Evolutionary conservation across 352 stramenopile genomes (phyloP).

Genomic region (Phytophthora sansomeana): DNA sequence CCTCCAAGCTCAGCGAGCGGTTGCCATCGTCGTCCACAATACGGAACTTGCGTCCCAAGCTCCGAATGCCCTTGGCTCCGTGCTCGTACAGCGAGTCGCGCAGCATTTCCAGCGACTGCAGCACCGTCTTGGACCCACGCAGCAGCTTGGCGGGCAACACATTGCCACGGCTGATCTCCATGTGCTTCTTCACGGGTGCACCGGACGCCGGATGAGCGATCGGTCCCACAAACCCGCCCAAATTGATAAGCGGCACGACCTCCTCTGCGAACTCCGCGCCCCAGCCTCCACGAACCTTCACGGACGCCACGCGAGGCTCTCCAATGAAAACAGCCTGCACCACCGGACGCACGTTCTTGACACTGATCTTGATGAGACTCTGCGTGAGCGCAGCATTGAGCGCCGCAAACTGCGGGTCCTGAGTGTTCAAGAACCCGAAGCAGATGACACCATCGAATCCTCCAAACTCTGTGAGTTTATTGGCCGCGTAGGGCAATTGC

Average conservation of each 20-base stretch:
- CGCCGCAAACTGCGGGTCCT: constrained; percentile 70
- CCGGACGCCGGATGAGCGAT: constrained; percentile 49
- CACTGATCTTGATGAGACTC: constrained; percentile 86
- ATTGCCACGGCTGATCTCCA: constrained; percentile 76
- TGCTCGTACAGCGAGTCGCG: constrained; percentile 82
- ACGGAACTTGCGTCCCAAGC: constrained; percentile 85
- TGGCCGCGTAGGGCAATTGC: constrained; percentile 83
- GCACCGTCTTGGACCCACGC: constrained; percentile 61
- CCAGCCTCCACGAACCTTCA: constrained; percentile 78
- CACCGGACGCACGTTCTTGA: constrained; percentile 82
- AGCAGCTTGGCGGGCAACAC: constrained; percentile 69
- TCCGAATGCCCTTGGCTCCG: constrained; percentile 77
- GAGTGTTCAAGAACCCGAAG: constrained; percentile 78
- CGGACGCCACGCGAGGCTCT: constrained; percentile 75
- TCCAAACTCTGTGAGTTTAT: constrained; percentile 76
- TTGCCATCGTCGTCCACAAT: constrained; percentile 92
- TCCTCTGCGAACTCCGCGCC: constrained; percentile 71
- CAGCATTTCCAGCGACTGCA: constrained; percentile 67
- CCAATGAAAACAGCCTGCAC: constrained; percentile 83
- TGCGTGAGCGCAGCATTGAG: constrained; percentile 66
- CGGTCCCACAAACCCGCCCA: constrained; percentile 74
- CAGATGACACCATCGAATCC: constrained; percentile 81
- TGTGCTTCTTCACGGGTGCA: constrained; percentile 56
- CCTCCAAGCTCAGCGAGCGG: constrained; percentile 67
- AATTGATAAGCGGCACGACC: constrained; percentile 64